Evolutionary conservation across 352 stramenopile species (phyloP), one percentile per base, ranked within the genome.

Genomic region (Thalassiosira livingstoniorum): DNA sequence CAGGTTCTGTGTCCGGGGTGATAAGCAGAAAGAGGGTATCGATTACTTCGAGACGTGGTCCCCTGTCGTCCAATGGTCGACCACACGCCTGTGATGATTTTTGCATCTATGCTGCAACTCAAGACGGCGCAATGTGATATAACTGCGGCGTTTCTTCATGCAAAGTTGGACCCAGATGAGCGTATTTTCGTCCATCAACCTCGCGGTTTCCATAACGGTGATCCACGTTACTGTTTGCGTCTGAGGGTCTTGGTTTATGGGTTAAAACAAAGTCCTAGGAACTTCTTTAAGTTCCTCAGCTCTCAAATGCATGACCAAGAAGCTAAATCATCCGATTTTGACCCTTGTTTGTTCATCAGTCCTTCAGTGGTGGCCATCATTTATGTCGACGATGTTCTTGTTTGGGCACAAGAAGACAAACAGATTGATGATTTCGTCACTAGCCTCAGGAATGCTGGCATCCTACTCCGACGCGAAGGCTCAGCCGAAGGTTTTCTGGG

Each of bases 381-480:
- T 15, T 90, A 90, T 66, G 76, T 88, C 35, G 84, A 90, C 42
- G 79, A 89, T 57, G 39, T 74, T 7, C 34, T 89, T 0, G 39
- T 89, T 29, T 86, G 67, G 29, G 43, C n/a, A 18, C 11, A 77
- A 37, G 45, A 37, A 18, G 32, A 65, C 4, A 23, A 64, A 21
- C 15, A 74, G 1, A 84, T 87, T 27, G 64, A 87, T 58, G 42
- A 42, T 11, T 60, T 87, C 32, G 75, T 90, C 32, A 70, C 57
- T 2, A 37, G 39, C 61, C 64, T 90, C 2, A 35, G 37, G 75
- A 64, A 23, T 4, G 27, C 71, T 55, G 54, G 62, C 11, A 62
- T 88, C 4, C 29, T 66, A 21, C 21, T 89, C n/a, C 70, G 75
- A 47, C 32, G 65, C 23, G 81, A 91, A 74, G 74, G 71, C 31